Conservation (phyloP, 352 stramenopile genomes). For the Phytophthora sojae region DNA sequence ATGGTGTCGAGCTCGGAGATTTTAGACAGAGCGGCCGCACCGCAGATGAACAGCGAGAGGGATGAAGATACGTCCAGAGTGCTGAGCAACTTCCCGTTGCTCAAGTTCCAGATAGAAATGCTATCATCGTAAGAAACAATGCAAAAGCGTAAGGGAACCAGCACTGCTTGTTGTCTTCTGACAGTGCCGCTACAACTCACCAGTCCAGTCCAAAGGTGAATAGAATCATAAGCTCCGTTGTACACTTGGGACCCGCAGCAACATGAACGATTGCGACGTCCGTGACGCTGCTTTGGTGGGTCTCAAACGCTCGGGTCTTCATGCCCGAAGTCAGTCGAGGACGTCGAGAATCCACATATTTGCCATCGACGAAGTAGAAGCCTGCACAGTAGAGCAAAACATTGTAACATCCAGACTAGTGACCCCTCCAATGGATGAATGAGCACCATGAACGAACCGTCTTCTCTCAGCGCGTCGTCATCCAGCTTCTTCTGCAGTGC, state of each 20-base stretch:
- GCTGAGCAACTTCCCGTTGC: conserved; percentile 34
- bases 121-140: conserved; percentile 22
- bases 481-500: conserved; percentile 65
- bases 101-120: conserved; percentile 58
- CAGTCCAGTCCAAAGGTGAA: conserved; percentile 62
- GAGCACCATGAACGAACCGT: conserved; percentile 33
- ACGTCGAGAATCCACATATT: conserved; percentile 45
- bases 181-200: conserved; percentile 22
- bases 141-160: not conserved
- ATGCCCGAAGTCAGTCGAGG: conserved; percentile 61
- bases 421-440: not conserved
- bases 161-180: not conserved
- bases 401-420: not conserved
- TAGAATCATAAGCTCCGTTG: conserved; percentile 24
- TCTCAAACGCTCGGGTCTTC: conserved; percentile 53
- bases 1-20: not conserved
- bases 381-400: conserved; percentile 26
- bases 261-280: conserved; percentile 29
- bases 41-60: conserved; percentile 42
- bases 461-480: conserved; percentile 68
- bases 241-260: not conserved
- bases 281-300: conserved; percentile 43
- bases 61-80: conserved; percentile 36
- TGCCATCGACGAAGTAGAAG: conserved; percentile 67
- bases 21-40: conserved; percentile 16